Base-by-base conservation (phyloP, 352 stramenopile genomes). In the Aphanomyces invadans region DNA sequence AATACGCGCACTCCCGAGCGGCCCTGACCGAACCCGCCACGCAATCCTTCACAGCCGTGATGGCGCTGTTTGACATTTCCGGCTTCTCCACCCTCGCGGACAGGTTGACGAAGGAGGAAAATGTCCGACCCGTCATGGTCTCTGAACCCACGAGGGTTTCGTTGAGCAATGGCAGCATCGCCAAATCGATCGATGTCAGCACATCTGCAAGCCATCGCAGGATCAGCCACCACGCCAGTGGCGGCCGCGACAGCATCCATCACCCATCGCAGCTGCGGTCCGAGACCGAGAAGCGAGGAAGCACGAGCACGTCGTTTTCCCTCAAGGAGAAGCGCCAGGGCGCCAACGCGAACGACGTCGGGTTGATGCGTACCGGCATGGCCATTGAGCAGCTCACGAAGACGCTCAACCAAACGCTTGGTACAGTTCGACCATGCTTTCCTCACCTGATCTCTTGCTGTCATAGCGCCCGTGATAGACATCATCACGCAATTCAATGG, bases 1-100 rank as follows among this genome's bases (percentile, higher is more conserved):
- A 74, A 29, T 91, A 85, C 52, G 23, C 83, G 3, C 72, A 70
- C 26, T 78, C 76, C 0, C 78, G 72, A 2, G 73, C 86, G 45
- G 76, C 72, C 2, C 75, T 81, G 10, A 74, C 71, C 23, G 80
- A 75, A 10, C 80, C 82, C 3, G 77, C 81, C 69, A 76, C 72
- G 31, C 66, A 49, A 19, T 70, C 72, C 3, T 89, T 89, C 56
- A 71, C 78, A 0, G 83, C 79, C 0, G 80, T 88, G 3, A 81
- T 94, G 11, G 86, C 77, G 10, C 71, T 95, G 12, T 94, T 95
- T 52, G 85, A 95, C 62, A 91, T 95, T 33, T 91, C 81, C 12
- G 87, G 86, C 3, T 96, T 95, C 69, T 93, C 86, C 0, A 90
- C 79, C 4, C 80, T 94, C 12, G 86, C 83, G 21, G 89, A 86